Evolutionary conservation across 352 stramenopile genomes (phyloP).

Genomic region (Elongisporangium anandrum): DNA sequence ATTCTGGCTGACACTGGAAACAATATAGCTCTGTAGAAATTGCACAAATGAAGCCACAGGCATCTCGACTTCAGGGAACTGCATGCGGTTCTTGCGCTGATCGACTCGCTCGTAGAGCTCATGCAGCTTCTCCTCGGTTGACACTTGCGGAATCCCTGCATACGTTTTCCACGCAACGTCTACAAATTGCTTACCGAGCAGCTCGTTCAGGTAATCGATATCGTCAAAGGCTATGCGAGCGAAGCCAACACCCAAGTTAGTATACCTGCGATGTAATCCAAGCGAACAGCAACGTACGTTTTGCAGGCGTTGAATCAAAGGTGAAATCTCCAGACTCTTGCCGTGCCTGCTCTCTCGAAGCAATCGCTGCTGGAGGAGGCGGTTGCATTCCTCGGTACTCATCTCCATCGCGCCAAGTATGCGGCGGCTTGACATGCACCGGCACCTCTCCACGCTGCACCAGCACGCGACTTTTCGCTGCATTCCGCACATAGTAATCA

Average conservation of each 20-base stretch:
- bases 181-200: slow-evolving; percentile 62
- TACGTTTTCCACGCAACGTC: slow-evolving; percentile 53
- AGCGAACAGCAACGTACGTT: background rate
- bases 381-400: background rate
- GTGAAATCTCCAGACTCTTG: background rate
- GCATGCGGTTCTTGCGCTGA: slow-evolving; percentile 29
- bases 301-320: background rate
- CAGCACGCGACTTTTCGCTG: slow-evolving; percentile 6
- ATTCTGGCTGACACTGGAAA: slow-evolving; percentile 26
- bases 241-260: too few relatives aligned
- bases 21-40: slow-evolving; percentile 56
- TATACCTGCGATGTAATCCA: background rate
- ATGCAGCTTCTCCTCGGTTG: slow-evolving; percentile 21
- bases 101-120: slow-evolving; percentile 39
- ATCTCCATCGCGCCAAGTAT: slow-evolving; percentile 66
- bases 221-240: slow-evolving; percentile 26
- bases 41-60: slow-evolving; percentile 47
- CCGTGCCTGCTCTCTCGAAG: background rate
- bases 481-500: slow-evolving; percentile 66
- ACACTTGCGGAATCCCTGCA: slow-evolving; percentile 22
- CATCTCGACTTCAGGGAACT: slow-evolving; percentile 27
- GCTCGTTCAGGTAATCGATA: slow-evolving; percentile 49
- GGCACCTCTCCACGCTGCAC: slow-evolving; percentile 12
- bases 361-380: background rate
- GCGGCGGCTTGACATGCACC: slow-evolving; percentile 51